These are phyloP conservation scores for Massariosphaeria phaeospora DNA, from an alignment of 495 filamentous ascomycete genomes.

Conservation along the genomic window DNA sequence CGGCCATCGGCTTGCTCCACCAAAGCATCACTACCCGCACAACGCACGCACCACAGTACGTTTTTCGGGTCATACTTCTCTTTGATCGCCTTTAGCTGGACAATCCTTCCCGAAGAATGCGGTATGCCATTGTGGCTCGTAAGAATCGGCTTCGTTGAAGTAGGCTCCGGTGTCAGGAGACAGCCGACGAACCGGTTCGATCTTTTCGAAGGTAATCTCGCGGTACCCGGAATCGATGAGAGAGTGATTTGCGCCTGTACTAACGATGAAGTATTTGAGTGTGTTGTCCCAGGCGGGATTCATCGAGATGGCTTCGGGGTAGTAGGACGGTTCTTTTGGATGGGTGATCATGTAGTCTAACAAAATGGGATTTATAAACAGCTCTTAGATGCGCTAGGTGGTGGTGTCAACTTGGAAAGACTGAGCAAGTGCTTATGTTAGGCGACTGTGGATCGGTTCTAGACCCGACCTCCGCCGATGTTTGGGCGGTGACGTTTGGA, in stretches of 20 bases:
- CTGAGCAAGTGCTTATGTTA: constrained; percentile 14
- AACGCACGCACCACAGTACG: constrained; percentile 22
- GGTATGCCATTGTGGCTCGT: constrained; percentile 25
- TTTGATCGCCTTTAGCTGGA: constrained; percentile 13
- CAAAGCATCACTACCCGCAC: constrained; percentile 28
- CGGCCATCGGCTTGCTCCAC: constrained; percentile 18
- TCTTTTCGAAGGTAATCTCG: constrained; percentile 28
- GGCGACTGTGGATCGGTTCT: not conserved
- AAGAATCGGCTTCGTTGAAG: constrained; percentile 31
- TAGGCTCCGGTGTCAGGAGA: constrained; percentile 30
- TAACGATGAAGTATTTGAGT: constrained; percentile 18
- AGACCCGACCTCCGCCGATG: constrained; percentile 15
- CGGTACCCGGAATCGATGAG: constrained; percentile 15
- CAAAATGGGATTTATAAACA: constrained; percentile 13
- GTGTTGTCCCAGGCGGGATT: constrained; percentile 32
- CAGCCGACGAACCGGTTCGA: constrained; percentile 16
- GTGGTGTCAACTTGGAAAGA: not conserved
- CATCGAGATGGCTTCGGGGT: constrained; percentile 11
- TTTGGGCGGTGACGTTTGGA: constrained; percentile 11
- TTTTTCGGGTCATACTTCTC: constrained; percentile 18
- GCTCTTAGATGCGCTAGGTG: not conserved
- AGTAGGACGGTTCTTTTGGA: constrained; percentile 3
- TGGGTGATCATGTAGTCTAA: constrained; percentile 23
- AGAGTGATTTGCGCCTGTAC: not conserved
- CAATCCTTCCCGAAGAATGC: constrained; percentile 21